These are phyloP conservation scores for Malus asiatica DNA, from an alignment of 306 rosid species.

Conservation along the genomic window DNA sequence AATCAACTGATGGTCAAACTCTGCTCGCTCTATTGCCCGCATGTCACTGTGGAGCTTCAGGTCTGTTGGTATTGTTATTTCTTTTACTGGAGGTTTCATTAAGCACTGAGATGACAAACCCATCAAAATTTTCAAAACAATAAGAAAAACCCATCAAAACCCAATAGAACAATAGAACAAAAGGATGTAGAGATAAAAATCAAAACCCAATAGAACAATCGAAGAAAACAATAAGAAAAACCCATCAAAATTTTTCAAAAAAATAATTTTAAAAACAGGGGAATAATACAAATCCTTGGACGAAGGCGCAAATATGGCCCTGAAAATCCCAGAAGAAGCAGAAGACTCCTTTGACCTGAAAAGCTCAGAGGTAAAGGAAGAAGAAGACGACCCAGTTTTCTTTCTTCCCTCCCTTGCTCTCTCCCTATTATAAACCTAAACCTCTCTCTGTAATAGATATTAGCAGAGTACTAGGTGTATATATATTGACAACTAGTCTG, in stretches of 20 bases:
- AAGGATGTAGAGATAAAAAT: background rate
- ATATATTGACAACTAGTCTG: too few relatives aligned
- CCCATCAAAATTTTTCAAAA: background rate
- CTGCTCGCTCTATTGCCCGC: slow-evolving; percentile 73
- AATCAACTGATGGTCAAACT: slow-evolving; percentile 73
- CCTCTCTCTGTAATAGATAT: background rate
- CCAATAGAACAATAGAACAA: too few relatives aligned
- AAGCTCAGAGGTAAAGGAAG: slow-evolving; percentile 64
- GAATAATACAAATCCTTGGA: slow-evolving; percentile 38
- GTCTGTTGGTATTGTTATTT: slow-evolving; percentile 63
- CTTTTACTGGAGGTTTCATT: slow-evolving; percentile 66
- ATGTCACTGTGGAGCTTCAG: slow-evolving; percentile 57
- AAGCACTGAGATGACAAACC: slow-evolving; percentile 46
- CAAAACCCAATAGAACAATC: slow-evolving; percentile 7
- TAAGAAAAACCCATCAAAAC: too few relatives aligned
- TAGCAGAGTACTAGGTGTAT: too few relatives aligned
- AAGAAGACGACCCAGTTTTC: slow-evolving; percentile 32
- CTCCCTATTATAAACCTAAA: background rate
- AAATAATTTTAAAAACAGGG: background rate
- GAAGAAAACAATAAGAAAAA: background rate
- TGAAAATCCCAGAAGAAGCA: slow-evolving; percentile 48
- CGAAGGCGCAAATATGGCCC: slow-evolving; percentile 47
- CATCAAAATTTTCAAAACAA: too few relatives aligned
- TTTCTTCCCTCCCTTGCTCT: slow-evolving; percentile 59
- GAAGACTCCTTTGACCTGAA: slow-evolving; percentile 52